phyloP scores from a whole-genome alignment of 2,329 filamentous ascomycete genomes.

The Epichloe uncinata region DNA sequence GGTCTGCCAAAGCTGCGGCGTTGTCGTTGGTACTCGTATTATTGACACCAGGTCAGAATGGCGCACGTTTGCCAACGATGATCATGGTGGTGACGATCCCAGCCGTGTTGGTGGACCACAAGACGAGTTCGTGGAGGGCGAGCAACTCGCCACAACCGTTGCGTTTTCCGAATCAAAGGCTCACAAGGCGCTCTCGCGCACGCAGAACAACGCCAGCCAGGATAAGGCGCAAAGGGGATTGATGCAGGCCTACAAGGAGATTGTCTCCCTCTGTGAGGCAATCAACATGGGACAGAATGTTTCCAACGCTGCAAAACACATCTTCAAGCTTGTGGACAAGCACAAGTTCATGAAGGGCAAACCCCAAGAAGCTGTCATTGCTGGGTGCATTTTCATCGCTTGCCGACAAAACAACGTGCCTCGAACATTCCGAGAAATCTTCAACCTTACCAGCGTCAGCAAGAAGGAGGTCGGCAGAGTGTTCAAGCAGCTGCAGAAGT shows the following conservation, averaged over 20 bases:
- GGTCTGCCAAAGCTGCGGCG: constrained; percentile 81
- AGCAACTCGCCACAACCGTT: constrained; percentile 79
- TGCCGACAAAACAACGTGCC: constrained; percentile 80
- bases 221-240: constrained; percentile 77
- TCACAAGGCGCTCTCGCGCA: constrained; percentile 63
- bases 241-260: constrained; percentile 77
- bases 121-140: constrained; percentile 80
- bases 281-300: constrained; percentile 71
- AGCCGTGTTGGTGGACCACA: constrained; percentile 93
- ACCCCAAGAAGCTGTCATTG: constrained; percentile 83
- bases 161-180: constrained; percentile 65
- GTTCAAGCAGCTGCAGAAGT: constrained; percentile 86
- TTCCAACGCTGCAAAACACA: constrained; percentile 80
- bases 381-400: constrained; percentile 93
- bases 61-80: constrained; percentile 98
- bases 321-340: constrained; percentile 91
- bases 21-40: constrained; percentile 80
- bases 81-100: constrained; percentile 90
- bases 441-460: constrained; percentile 78
- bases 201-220: constrained; percentile 72
- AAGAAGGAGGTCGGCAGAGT: constrained; percentile 97
- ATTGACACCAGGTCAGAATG: constrained; percentile 96
- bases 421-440: constrained; percentile 90
- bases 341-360: constrained; percentile 92
- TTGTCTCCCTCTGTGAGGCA: constrained; percentile 76